Evolutionary conservation across 441 rosid genomes (phyloP), one percentile per base, ranked within the genome.

Genomic region (Jatropha multifida): DNA sequence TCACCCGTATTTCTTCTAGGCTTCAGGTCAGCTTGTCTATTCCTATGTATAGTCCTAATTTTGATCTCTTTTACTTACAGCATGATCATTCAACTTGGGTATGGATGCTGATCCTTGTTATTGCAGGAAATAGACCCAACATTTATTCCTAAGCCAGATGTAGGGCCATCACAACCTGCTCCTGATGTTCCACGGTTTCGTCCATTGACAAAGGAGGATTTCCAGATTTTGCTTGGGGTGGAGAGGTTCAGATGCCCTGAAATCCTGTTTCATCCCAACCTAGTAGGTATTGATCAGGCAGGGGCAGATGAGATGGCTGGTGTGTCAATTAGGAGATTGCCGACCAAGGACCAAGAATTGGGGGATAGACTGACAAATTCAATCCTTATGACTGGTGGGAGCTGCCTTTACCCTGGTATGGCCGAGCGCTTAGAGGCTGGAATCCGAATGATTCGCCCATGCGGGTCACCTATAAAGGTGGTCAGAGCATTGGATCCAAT

Each of bases 191-290:
- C 90, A 62, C 81, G 81, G 58, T 67, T 71, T 15, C 92, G 93
- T 71, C 92, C 89, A 7, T 81, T 88, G 71, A 88, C 97, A 13
- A 87, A 93, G 86, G 96, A 93, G 85, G 97, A 93, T 80, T 95
- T 84, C 86, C 92, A 92, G 86, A 81, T 95, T 69, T 78, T 88
- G 63, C 76, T 95, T 5, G 97, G 96, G 66, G 86, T 95, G 0
- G 97, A 92, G 77, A 91, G 99, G 79, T 93, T 93, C 71, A 80
- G 97, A 37, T 93, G 96, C 83, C 99, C 98, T 4, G 98, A 95
- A 84, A 88, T 92, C 68, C 70, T 93, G 67, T 90, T 93, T 61
- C 86, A 81, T 66, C 97, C 98, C 17, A 90, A 90, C 88, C 85
- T 89, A 65, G 78, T 90, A 20, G 98, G 96, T 14, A 86, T 95